These are phyloP conservation scores for Lycium barbarum DNA, from an alignment of 257 asterid genomes.

Conservation along the genomic window DNA sequence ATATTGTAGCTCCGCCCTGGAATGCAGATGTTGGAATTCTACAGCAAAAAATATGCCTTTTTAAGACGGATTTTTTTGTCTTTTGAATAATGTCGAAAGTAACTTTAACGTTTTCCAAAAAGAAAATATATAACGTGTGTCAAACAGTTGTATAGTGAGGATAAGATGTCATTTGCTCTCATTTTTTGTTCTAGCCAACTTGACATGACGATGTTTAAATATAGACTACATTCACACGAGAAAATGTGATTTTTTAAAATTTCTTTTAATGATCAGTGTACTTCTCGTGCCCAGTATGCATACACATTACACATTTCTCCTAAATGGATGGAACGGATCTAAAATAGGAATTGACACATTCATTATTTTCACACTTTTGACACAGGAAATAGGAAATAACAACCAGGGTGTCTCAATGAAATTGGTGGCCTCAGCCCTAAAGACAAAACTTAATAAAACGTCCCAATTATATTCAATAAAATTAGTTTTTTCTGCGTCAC, in stretches of 20 bases:
- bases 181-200: neutral
- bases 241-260: neutral
- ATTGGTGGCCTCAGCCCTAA: too few species aligned
- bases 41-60: neutral
- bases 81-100: neutral
- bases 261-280: neutral
- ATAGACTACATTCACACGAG: neutral
- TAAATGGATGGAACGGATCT: neutral
- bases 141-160: neutral
- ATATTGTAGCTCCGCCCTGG: too few species aligned
- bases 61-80: neutral
- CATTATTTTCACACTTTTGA: neutral
- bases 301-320: neutral
- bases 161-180: neutral
- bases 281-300: neutral
- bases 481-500: too few species aligned
- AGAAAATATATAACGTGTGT: neutral
- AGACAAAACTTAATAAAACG: too few species aligned
- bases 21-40: too few species aligned
- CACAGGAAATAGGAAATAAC: too few species aligned
- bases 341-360: neutral
- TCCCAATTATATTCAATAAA: too few species aligned
- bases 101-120: neutral
- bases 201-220: neutral
- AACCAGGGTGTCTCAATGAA: too few species aligned